phyloP scores from a whole-genome alignment of 2,329 filamentous ascomycete genomes.

The Aspergillus udagawae region DNA sequence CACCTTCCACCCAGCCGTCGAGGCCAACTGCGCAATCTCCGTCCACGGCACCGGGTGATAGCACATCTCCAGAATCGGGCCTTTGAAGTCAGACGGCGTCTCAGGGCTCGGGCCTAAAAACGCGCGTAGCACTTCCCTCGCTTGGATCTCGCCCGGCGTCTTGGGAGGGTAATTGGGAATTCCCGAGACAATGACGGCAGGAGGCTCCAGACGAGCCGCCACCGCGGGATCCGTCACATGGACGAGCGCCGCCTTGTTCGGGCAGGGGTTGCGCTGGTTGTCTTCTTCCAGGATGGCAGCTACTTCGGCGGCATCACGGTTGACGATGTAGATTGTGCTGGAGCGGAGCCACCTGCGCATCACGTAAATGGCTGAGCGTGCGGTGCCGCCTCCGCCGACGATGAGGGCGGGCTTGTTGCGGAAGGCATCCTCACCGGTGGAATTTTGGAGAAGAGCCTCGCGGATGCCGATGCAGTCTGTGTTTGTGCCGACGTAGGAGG shows the following conservation, averaged over 20 bases:
- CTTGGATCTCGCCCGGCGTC: constrained; percentile 58
- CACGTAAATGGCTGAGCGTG: constrained; percentile 73
- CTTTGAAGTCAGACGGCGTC: constrained; percentile 46
- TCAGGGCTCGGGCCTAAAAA: constrained; percentile 27
- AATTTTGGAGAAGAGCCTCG: constrained; percentile 63
- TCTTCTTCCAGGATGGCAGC: constrained; percentile 60
- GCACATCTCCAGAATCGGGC: constrained; percentile 75
- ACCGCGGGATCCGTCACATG: constrained; percentile 61
- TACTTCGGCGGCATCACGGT: constrained; percentile 66
- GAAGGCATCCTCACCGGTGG: constrained; percentile 21
- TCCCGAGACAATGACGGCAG: constrained; percentile 67
- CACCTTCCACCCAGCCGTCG: constrained; percentile 64
- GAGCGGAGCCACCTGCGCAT: constrained; percentile 66
- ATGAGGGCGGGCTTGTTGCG: constrained; percentile 63
- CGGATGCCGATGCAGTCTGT: constrained; percentile 77
- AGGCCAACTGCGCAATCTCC: constrained; percentile 58
- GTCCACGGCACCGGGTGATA: constrained; percentile 72
- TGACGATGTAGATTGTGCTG: constrained; percentile 70
- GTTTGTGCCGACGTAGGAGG: constrained; percentile 67
- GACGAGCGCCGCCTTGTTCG: constrained; percentile 45
- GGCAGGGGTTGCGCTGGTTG: constrained; percentile 52
- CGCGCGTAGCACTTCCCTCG: constrained; percentile 49
- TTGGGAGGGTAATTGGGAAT: constrained; percentile 72
- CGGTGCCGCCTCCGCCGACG: constrained; percentile 73
- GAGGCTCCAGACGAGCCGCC: constrained; percentile 54